phyloP scores from a whole-genome alignment of 192 early-diverging fungal genomes.

The Umbelopsis sp. region DNA sequence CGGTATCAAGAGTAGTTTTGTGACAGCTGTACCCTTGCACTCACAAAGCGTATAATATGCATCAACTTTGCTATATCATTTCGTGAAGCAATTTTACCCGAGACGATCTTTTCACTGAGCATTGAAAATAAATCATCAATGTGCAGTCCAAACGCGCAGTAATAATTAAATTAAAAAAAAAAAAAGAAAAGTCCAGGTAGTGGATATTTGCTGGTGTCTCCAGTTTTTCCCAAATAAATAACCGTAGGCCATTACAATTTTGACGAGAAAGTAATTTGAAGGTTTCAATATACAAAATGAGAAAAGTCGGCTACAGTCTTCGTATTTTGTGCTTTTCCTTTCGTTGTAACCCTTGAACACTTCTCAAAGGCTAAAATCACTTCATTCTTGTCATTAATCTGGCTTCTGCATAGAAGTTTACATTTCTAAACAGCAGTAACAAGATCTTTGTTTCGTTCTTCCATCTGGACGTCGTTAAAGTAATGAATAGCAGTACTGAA shows the following conservation, averaged over 20 bases:
- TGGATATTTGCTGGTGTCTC: no score
- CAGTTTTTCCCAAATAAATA: no score
- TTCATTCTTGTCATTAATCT: background rate
- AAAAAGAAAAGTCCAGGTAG: no score
- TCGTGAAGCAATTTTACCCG: no score
- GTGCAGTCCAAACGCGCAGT: no score
- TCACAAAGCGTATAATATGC: background rate
- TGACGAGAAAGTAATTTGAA: background rate
- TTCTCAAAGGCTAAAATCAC: background rate
- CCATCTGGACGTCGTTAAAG: background rate
- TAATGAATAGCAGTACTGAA: slow-evolving; percentile 8
- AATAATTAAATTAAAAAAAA: no score
- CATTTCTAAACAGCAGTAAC: background rate
- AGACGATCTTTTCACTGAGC: no score
- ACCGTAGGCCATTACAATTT: background rate
- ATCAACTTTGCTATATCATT: no score
- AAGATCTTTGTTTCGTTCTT: background rate
- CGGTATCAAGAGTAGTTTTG: background rate
- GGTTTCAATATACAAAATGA: background rate
- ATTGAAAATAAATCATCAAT: no score
- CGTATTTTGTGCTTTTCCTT: background rate
- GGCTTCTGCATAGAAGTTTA: background rate
- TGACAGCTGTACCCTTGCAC: background rate
- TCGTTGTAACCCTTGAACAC: background rate
- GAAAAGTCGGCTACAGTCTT: background rate